A percentile compares a stretch with the other conserved stretches of the same genome.
These are phyloP conservation scores for Cryptococcus maquisensis DNA, from an alignment of 1,284 basidiomycete species.

Conservation along the genomic window DNA sequence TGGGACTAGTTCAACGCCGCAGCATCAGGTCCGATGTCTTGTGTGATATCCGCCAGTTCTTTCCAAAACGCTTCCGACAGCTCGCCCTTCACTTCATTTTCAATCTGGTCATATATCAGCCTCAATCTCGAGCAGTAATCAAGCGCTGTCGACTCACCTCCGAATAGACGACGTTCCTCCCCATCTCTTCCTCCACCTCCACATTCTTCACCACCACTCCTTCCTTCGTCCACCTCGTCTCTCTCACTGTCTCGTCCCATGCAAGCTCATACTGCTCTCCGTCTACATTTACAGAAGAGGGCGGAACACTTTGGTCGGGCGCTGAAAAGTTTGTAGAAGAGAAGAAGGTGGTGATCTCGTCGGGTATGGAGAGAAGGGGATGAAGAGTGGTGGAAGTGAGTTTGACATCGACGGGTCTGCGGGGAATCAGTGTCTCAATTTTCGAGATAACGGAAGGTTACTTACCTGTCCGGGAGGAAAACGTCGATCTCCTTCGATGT, in stretches of 20 bases:
- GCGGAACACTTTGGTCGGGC: not conserved
- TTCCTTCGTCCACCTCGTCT: not conserved
- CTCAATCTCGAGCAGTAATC: not conserved
- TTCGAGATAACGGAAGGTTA: not conserved
- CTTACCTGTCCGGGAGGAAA: slow-evolving; percentile 14
- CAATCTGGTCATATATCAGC: not conserved
- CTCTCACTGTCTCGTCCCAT: slow-evolving; percentile 9
- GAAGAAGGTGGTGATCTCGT: slow-evolving; percentile 4
- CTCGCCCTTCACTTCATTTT: not conserved
- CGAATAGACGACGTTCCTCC: not conserved
- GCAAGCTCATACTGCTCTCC: slow-evolving; percentile 7
- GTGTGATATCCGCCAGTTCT: slow-evolving; percentile 10
- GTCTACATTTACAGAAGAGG: slow-evolving; percentile 1
- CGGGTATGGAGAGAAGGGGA: slow-evolving; percentile 2
- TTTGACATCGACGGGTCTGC: slow-evolving; percentile 10
- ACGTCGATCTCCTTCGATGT: slow-evolving; percentile 1
- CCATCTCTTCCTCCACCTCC: slow-evolving; percentile 1
- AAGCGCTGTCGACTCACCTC: not conserved
- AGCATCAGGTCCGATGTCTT: slow-evolving; percentile 14
- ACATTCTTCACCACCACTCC: slow-evolving; percentile 1
- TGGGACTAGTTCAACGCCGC: slow-evolving; percentile 5
- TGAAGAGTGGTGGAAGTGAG: not conserved
- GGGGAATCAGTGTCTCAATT: not conserved
- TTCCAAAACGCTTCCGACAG: slow-evolving; percentile 5
- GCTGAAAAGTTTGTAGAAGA: not conserved